Evolutionary conservation across 2,329 filamentous ascomycete species (phyloP), one percentile per base, ranked within the genome.

Genomic region (Fusarium sp.): DNA sequence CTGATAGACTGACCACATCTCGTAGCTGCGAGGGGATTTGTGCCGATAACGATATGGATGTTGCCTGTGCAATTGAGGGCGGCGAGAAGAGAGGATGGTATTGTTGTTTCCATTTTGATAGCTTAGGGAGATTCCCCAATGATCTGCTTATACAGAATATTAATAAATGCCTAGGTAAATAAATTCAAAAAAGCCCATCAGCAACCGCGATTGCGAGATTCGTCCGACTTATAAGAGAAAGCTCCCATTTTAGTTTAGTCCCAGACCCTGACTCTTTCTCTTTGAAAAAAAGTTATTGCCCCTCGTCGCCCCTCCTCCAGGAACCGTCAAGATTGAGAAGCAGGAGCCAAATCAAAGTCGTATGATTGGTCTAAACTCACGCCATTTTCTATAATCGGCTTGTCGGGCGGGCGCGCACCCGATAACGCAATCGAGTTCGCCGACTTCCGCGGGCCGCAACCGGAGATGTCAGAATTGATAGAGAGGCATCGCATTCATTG

Each of bases 41-140:
- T 88, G 57, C 95, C 95, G 63, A 98, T 77, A 70, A 99, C 86
- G 55, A 99, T 83, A 75, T 99, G 95, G 36, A 93, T 77, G 72
- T 92, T 90, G 43, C 80, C 83, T 46, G 82, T 82, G 71, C 87
- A 89, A 73, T 93, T 88, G 65, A 90, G 83, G 44, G 91, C 88
- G 41, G 91, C 89, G 43, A 96, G 86, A 47, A 96, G 82, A 4
- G 88, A 83, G 11, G 64, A 48, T 9, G 58, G 63, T 65, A 54
- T 31, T 31, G 51, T 24, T 28, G 64, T 38, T 10, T 58, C 38
- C 62, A 68, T 70, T 12, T 29, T 49, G 44, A 15, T 6, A 22
- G 13, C n/a, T 32, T 10, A 10, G 11, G 7, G 34, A 9, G 31
- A 13, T 13, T 12, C 6, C 31, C 24, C n/a, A 5, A 1, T 10